A percentile compares a stretch with the other conserved stretches of the same genome.
Conservation (phyloP, 139 green algal genomes). For the Closterium sp. region DNA sequence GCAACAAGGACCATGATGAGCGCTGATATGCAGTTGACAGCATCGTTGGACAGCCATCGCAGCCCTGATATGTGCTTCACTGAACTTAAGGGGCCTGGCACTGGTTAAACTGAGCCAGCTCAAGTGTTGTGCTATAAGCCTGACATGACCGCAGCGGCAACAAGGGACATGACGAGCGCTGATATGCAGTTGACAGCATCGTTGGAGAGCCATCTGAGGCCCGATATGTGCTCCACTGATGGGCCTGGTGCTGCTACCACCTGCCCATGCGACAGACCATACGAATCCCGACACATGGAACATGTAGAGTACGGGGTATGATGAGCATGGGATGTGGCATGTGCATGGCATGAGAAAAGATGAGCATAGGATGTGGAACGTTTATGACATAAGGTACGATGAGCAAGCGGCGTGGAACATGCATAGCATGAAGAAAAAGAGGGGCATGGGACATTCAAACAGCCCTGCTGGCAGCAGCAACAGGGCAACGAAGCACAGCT, state of each 20-base stretch:
- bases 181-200: constrained; percentile 56
- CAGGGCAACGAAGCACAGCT: neutral
- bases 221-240: constrained; percentile 57
- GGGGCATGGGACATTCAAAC: neutral
- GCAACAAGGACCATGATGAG: no score
- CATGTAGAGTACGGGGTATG: neutral
- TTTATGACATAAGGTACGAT: neutral
- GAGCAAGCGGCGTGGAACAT: neutral
- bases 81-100: no score
- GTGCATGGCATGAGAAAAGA: neutral
- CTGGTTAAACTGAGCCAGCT: no score
- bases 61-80: neutral
- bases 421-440: neutral
- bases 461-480: neutral
- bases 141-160: neutral
- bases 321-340: neutral
- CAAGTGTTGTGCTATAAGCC: neutral
- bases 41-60: neutral
- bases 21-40: no score
- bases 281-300: neutral
- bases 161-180: constrained; percentile 26
- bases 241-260: constrained; percentile 59
- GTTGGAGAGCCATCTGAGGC: constrained; percentile 55
- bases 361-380: neutral
- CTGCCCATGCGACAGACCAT: neutral